Evolutionary conservation across 2,329 filamentous ascomycete genomes (phyloP).

Genomic region (Microdochium paspali): DNA sequence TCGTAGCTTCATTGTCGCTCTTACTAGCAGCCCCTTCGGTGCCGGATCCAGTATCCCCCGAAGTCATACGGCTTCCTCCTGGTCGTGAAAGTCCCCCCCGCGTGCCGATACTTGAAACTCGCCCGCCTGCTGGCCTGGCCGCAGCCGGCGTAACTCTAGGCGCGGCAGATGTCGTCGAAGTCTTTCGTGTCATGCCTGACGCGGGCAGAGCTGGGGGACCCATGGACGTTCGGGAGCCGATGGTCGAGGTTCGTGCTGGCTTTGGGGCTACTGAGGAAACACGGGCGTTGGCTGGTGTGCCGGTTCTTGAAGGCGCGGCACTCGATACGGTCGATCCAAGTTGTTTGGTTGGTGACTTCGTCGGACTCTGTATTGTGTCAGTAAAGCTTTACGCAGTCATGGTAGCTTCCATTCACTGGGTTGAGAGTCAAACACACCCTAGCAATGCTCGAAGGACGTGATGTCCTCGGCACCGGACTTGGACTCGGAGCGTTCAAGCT

Average conservation of each 20-base stretch:
- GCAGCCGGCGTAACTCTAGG: constrained; percentile 20
- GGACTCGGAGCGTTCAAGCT: constrained; percentile 66
- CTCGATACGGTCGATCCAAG: constrained; percentile 46
- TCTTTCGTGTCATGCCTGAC: constrained; percentile 30
- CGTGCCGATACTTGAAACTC: constrained; percentile 23
- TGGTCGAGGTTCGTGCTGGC: constrained; percentile 47
- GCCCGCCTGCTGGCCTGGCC: constrained; percentile 28
- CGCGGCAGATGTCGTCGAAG: constrained; percentile 31
- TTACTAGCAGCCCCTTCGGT: constrained; percentile 39
- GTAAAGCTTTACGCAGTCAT: neutral
- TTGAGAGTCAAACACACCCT: constrained; percentile 33
- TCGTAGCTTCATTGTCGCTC: constrained; percentile 40
- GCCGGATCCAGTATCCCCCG: constrained; percentile 35
- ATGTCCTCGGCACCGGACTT: constrained; percentile 52
- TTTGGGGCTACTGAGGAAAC: constrained; percentile 27
- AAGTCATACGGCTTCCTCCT: constrained; percentile 30
- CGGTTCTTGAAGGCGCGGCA: constrained; percentile 50
- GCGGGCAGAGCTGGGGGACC: constrained; percentile 49
- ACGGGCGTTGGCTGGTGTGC: constrained; percentile 42
- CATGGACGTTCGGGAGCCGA: constrained; percentile 54
- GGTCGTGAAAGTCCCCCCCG: constrained; percentile 28
- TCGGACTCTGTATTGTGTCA: constrained; percentile 51
- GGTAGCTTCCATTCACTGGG: neutral
- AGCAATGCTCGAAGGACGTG: constrained; percentile 45
- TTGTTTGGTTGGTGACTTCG: constrained; percentile 73